Percentiles rank a stretch among this genome's conserved stretches.
These are phyloP conservation scores for Mucor circinelloides DNA, from an alignment of 371 early-diverging fungal genomes.

Conservation along the genomic window DNA sequence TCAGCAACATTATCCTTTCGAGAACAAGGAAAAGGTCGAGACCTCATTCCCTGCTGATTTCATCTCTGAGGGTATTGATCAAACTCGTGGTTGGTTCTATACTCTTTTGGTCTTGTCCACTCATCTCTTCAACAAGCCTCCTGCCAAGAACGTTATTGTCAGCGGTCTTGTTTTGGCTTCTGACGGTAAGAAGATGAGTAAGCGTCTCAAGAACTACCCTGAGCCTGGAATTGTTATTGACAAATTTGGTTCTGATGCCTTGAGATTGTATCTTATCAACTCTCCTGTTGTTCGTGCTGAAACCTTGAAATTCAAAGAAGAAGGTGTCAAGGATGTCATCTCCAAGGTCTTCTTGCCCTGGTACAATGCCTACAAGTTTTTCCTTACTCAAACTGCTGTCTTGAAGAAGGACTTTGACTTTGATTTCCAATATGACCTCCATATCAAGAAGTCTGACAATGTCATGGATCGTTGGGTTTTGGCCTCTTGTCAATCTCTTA, in stretches of 20 bases:
- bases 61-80: constrained; percentile 99
- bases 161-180: constrained; percentile 98
- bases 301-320: constrained; percentile 96
- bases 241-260: constrained; percentile 97
- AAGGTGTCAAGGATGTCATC: constrained; percentile 97
- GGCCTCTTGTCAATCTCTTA: constrained; percentile 92
- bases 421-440: constrained; percentile 77
- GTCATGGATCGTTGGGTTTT: constrained; percentile 99
- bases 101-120: constrained; percentile 98
- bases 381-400: constrained; percentile 86
- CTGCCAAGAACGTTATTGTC: constrained; percentile 99
- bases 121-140: constrained; percentile 97
- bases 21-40: constrained; percentile 88
- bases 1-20: constrained; percentile 99
- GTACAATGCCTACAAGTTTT: constrained; percentile 99
- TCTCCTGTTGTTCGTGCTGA: constrained; percentile 99
- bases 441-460: constrained; percentile 75
- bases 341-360: constrained; percentile 98
- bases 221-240: constrained; percentile 92
- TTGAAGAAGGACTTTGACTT: constrained; percentile 86
- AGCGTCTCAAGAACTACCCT: constrained; percentile 99
- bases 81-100: constrained; percentile 99
- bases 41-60: constrained; percentile 99
- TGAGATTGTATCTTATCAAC: constrained; percentile 98
- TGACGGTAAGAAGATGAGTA: constrained; percentile 99